Evolutionary conservation across 2,329 filamentous ascomycete species (phyloP).

Genomic region (Phaeoacremonium minimum): DNA sequence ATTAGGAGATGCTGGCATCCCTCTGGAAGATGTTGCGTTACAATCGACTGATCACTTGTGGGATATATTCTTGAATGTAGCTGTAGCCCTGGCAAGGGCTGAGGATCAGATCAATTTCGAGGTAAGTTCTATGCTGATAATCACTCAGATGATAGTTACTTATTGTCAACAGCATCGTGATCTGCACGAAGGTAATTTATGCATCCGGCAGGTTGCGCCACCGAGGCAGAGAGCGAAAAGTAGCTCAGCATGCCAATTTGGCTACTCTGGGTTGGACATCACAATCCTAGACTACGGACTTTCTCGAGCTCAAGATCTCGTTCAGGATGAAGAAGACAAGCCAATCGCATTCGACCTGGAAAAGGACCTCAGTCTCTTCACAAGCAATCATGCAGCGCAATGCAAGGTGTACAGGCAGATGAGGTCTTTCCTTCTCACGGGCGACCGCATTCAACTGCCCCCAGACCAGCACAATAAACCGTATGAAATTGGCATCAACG

Average conservation of each 20-base stretch:
- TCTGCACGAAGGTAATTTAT: slow-evolving; percentile 62
- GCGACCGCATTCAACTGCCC: slow-evolving; percentile 45
- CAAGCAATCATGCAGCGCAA: slow-evolving; percentile 54
- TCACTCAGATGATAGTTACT: not conserved
- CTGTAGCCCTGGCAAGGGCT: slow-evolving; percentile 55
- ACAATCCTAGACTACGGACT: slow-evolving; percentile 64
- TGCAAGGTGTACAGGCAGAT: slow-evolving; percentile 60
- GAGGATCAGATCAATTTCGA: slow-evolving; percentile 57
- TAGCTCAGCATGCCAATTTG: slow-evolving; percentile 37
- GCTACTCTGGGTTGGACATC: slow-evolving; percentile 57
- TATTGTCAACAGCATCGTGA: slow-evolving; percentile 51
- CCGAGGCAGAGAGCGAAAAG: slow-evolving; percentile 23
- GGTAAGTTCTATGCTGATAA: slow-evolving; percentile 36
- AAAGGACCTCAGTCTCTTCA: slow-evolving; percentile 55
- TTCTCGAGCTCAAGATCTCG: slow-evolving; percentile 51
- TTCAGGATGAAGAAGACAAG: slow-evolving; percentile 23
- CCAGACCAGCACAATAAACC: slow-evolving; percentile 40
- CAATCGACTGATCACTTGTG: slow-evolving; percentile 47
- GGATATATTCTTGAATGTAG: slow-evolving; percentile 59
- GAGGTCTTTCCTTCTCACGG: slow-evolving; percentile 51
- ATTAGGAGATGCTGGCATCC: slow-evolving; percentile 57
- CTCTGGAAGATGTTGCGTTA: slow-evolving; percentile 55
- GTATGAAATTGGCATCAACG: slow-evolving; percentile 40
- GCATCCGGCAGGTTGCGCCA: slow-evolving; percentile 41
- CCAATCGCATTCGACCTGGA: slow-evolving; percentile 56